These are phyloP conservation scores for Crithidia acanthocephali DNA, from an alignment of 208 protist species.

Conservation along the genomic window DNA sequence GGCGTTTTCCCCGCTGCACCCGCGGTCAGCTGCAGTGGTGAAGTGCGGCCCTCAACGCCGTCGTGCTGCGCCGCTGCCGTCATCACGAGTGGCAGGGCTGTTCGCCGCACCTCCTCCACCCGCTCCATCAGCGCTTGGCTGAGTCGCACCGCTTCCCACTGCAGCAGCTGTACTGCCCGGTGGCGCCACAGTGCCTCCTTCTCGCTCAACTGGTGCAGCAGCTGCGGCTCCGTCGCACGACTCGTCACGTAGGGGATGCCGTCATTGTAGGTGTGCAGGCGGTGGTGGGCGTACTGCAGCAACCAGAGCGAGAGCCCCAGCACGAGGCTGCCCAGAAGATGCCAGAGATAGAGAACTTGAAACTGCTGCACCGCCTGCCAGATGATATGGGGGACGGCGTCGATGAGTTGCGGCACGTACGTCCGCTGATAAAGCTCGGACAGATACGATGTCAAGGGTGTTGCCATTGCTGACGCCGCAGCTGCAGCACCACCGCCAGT, in stretches of 20 bases:
- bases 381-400: neutral
- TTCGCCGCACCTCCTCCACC: neutral
- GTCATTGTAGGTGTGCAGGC: constrained; percentile 20
- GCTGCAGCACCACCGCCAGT: no score
- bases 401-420: neutral
- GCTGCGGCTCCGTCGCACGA: constrained; percentile 3
- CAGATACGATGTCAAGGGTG: neutral
- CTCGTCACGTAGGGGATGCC: constrained; percentile 17
- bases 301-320: constrained; percentile 32
- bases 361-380: constrained; percentile 12
- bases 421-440: neutral
- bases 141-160: neutral
- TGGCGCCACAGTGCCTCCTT: neutral
- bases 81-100: neutral
- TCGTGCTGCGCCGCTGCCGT: neutral
- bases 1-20: no score
- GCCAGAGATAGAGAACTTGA: constrained; percentile 31
- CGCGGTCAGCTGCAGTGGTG: neutral
- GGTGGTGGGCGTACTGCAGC: constrained; percentile 10
- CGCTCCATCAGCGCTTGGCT: neutral
- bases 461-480: neutral
- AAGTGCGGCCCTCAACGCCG: neutral
- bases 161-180: neutral
- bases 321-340: constrained; percentile 13
- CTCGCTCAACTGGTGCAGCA: constrained; percentile 12